Evolutionary conservation across 345 rosid species (phyloP), one percentile per base, ranked within the genome.

Genomic region (Psidium guajava): DNA sequence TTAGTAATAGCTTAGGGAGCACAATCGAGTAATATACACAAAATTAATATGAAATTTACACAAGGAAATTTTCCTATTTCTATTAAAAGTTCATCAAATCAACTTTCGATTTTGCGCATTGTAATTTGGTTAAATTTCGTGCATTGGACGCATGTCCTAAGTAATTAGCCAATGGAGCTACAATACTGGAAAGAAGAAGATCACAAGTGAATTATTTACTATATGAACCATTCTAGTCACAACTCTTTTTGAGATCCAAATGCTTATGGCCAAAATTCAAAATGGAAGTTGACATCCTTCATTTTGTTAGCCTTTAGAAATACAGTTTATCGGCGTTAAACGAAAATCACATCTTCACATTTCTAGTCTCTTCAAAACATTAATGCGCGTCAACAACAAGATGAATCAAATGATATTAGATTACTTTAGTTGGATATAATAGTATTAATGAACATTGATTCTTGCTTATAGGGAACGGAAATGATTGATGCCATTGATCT

Each of bases 341-440:
- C 2, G 6, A 57, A 24, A 58, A n/a, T 58, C 18, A 59, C 6
- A 3, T n/a, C 36, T 13, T 0, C 36, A 13, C 0, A 27, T 59
- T 59, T 3, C 20, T 27, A 0, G 36, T 59, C 69, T n/a, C 20
- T n/a, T n/a, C 9, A 27, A 27, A 0, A 0, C 36, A 27, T 59
- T 27, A 27, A 59, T 59, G 5, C 40, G 13, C 1, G 0, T 13
- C 73, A 27, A 28, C 6, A 0, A 0, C 40, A 27, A 1, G 3
- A 59, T 6, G 20, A 59, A 59, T 9, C 40, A 27, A 59, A 58
- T n/a, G 7, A 58, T 12, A 25, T 58, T n/a, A 0, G 8, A 58
- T 12, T 1, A n/a, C 64, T n/a, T 58, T n/a, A 58, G 28, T 11
- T n/a, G 64, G 16, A 58, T 58, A 12, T 58, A 25, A 12, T 58